phyloP scores from a whole-genome alignment of 2,329 filamentous ascomycete species.

The Neopestalotiopsis sp. region DNA sequence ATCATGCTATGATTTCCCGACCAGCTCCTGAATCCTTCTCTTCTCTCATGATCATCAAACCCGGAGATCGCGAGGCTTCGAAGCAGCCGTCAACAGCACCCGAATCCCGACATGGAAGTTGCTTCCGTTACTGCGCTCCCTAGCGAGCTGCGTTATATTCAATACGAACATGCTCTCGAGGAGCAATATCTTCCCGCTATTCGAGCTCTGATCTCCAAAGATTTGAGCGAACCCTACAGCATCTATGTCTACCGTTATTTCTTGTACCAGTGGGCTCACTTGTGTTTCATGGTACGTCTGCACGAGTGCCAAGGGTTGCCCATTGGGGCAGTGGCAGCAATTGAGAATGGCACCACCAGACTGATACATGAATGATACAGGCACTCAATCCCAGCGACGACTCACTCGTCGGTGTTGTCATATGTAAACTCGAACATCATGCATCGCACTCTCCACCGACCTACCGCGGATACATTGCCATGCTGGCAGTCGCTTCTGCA shows the following conservation, averaged over 20 bases:
- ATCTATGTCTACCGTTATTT: constrained; percentile 99
- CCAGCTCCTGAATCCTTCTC: background rate
- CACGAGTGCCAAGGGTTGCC: background rate
- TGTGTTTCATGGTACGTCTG: constrained; percentile 85
- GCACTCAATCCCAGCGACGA: constrained; percentile 63
- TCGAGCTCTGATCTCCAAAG: constrained; percentile 90
- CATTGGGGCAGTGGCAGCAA: background rate
- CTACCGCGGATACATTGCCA: constrained; percentile 93
- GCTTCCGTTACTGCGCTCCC: constrained; percentile 41
- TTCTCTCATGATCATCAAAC: constrained; percentile 8
- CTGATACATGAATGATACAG: constrained; percentile 39
- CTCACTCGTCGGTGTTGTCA: constrained; percentile 83
- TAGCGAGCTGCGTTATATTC: constrained; percentile 60
- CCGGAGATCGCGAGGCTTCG: constrained; percentile 9
- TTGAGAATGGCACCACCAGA: background rate
- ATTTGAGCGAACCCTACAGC: constrained; percentile 96
- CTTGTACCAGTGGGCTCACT: constrained; percentile 93
- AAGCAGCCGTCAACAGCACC: constrained; percentile 10
- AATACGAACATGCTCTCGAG: constrained; percentile 67
- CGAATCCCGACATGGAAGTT: constrained; percentile 38
- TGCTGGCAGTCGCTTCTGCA: constrained; percentile 87
- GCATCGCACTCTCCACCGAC: constrained; percentile 76
- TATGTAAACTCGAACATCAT: constrained; percentile 93
- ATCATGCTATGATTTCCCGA: constrained; percentile 3
- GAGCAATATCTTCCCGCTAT: constrained; percentile 79